Evolutionary conservation across 2,329 filamentous ascomycete genomes (phyloP).

Genomic region (Fusarium chuoi): DNA sequence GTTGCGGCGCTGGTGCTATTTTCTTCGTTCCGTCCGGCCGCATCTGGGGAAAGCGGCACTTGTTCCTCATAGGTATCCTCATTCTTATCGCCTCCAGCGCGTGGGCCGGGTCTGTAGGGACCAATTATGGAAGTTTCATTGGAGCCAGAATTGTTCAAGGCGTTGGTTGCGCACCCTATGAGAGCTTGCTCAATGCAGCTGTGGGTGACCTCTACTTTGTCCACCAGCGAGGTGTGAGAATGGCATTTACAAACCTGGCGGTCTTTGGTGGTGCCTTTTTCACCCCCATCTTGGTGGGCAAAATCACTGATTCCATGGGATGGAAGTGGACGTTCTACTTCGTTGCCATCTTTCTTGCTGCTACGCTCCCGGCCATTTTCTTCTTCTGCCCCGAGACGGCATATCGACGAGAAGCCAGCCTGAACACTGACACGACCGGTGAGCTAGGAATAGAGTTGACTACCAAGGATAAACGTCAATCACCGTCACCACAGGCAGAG

Average conservation of each 20-base stretch:
- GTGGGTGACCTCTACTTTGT: slow-evolving; percentile 94
- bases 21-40: slow-evolving; percentile 88
- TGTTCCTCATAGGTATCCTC: slow-evolving; percentile 81
- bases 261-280: slow-evolving; percentile 68
- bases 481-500: slow-evolving; percentile 7
- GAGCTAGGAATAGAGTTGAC: slow-evolving; percentile 45
- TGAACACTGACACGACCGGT: slow-evolving; percentile 74
- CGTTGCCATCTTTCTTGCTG: slow-evolving; percentile 82
- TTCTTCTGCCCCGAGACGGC: slow-evolving; percentile 89
- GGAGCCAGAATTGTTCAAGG: slow-evolving; percentile 88
- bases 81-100: slow-evolving; percentile 78
- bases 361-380: slow-evolving; percentile 75
- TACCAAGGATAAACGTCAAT: slow-evolving; percentile 20
- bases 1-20: slow-evolving; percentile 82
- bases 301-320: slow-evolving; percentile 79
- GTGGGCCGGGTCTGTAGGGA: slow-evolving; percentile 79
- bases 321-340: slow-evolving; percentile 93
- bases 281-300: slow-evolving; percentile 90
- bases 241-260: slow-evolving; percentile 78
- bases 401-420: slow-evolving; percentile 71
- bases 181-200: slow-evolving; percentile 87
- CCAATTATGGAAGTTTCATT: slow-evolving; percentile 76
- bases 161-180: slow-evolving; percentile 86
- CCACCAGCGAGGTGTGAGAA: slow-evolving; percentile 83
- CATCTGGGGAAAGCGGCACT: slow-evolving; percentile 92